Base-by-base conservation (phyloP, 2,329 filamentous ascomycete genomes). In the Aspergillus tamarii region DNA sequence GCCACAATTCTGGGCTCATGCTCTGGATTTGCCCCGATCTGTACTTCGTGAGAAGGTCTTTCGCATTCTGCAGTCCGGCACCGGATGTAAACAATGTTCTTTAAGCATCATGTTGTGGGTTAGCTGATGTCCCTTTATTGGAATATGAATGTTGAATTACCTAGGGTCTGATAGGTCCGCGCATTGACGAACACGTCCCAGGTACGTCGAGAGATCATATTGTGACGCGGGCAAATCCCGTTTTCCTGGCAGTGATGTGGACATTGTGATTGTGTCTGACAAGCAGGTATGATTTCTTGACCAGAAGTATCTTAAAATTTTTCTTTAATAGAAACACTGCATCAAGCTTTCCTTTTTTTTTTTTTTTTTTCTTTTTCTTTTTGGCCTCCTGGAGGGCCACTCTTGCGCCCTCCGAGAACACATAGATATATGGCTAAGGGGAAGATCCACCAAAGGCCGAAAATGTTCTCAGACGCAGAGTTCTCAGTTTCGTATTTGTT, bases 21-120 rank as follows among this genome's bases (percentile, higher is more conserved):
- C 23, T 34, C 12, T 34, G 52, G 21, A 55, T 16, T 19, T 55
- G 11, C 12, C 52, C 52, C 52, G 21, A 36, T 21, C 21, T 55
- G 52, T 55, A 55, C n/a, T 55, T 55, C 21, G 32, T 55, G 32
- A 55, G 52, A 8, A 39, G 30, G 32, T 55, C 52, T 55, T 55
- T 39, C 6, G 52, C 30, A 39, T 55, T 36, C 10, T 55, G 30
- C 11, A 55, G 52, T 16, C 21, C 6, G n/a, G 32, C 21, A 32
- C 21, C 39, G 3, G 32, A 55, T 21, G 32, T 55, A 11, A 41
- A 41, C 9, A 55, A 11, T 26, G 52, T 55, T 28, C 52, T 54
- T 23, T 4, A 4, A 14, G 7, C 9, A 34, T 23, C 23, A 21
- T 2, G 5, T 36, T 23, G 52, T 54, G 11, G 6, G 11, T n/a